phyloP scores from a whole-genome alignment of 495 filamentous ascomycete species.

The Jackrogersella multiformis region DNA sequence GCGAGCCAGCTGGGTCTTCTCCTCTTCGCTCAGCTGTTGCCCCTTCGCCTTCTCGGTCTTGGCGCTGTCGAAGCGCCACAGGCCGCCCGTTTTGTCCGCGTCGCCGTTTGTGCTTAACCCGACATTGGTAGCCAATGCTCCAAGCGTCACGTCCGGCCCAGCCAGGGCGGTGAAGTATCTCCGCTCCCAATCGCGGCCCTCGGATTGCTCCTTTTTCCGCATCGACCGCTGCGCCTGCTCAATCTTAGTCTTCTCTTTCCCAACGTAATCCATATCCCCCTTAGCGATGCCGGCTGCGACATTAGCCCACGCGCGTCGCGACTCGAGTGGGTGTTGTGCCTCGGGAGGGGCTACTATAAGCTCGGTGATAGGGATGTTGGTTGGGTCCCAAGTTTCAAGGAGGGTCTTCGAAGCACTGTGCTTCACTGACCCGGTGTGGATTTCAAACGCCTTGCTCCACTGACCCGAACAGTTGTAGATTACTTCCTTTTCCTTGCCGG shows the following conservation, averaged over 20 bases:
- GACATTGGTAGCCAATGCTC: conserved; percentile 64
- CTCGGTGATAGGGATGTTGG: conserved; percentile 67
- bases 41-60: conserved; percentile 64
- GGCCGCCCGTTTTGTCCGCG: conserved; percentile 82
- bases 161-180: conserved; percentile 76
- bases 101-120: conserved; percentile 68
- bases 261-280: conserved; percentile 84
- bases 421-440: conserved; percentile 77
- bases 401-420: conserved; percentile 57
- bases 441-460: conserved; percentile 86
- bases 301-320: conserved; percentile 85
- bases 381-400: conserved; percentile 75
- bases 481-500: conserved; percentile 78
- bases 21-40: conserved; percentile 51
- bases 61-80: conserved; percentile 82
- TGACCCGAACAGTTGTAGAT: conserved; percentile 89
- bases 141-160: conserved; percentile 65
- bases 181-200: conserved; percentile 82
- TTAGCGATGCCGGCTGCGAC: conserved; percentile 81
- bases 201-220: conserved; percentile 80
- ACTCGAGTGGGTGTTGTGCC: conserved; percentile 86
- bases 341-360: conserved; percentile 78
- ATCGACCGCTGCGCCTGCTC: conserved; percentile 89
- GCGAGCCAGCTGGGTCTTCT: conserved; percentile 47
- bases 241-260: conserved; percentile 83